A percentile compares a stretch with the other conserved stretches of the same genome.
These are phyloP conservation scores for Hirsutella rhossiliensis DNA, from an alignment of 2,329 filamentous ascomycete genomes.

Conservation along the genomic window DNA sequence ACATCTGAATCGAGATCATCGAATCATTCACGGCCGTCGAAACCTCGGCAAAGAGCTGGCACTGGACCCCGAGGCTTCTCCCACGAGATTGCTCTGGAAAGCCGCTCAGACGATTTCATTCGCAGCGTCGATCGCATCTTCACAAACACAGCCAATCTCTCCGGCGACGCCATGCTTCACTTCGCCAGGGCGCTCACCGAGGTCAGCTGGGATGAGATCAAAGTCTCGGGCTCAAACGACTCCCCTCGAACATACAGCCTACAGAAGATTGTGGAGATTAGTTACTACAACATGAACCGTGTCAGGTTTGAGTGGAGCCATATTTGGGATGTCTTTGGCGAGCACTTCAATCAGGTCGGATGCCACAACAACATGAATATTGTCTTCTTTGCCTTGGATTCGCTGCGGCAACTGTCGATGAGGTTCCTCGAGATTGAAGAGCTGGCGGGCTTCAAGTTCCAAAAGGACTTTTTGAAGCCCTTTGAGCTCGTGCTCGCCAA, in stretches of 20 bases:
- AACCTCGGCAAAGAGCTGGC: conserved; percentile 36
- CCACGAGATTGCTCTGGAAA: conserved; percentile 79
- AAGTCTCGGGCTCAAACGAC: conserved; percentile 90
- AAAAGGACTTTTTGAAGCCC: conserved; percentile 97
- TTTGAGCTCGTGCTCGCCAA: conserved; percentile 98
- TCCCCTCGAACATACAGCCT: conserved; percentile 93
- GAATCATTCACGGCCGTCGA: conserved; percentile 40
- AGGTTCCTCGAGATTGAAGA: conserved; percentile 98
- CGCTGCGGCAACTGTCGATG: conserved; percentile 90
- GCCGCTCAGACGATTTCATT: conserved; percentile 83
- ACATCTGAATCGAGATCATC: conserved; percentile 52
- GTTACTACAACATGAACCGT: conserved; percentile 98
- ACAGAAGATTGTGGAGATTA: conserved; percentile 97
- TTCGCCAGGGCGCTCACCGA: conserved; percentile 88
- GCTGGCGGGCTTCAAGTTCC: conserved; percentile 96
- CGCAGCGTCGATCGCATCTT: conserved; percentile 93
- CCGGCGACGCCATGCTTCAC: conserved; percentile 87
- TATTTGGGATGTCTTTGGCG: conserved; percentile 94
- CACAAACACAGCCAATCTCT: conserved; percentile 86
- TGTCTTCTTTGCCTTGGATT: conserved; percentile 95
- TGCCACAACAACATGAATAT: conserved; percentile 94
- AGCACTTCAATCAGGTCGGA: conserved; percentile 96
- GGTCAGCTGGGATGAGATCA: conserved; percentile 98
- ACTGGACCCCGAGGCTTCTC: conserved; percentile 54
- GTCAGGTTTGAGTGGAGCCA: conserved; percentile 97